Conservation (phyloP, 257 asterid genomes). For the Salvia rosmarinus region DNA sequence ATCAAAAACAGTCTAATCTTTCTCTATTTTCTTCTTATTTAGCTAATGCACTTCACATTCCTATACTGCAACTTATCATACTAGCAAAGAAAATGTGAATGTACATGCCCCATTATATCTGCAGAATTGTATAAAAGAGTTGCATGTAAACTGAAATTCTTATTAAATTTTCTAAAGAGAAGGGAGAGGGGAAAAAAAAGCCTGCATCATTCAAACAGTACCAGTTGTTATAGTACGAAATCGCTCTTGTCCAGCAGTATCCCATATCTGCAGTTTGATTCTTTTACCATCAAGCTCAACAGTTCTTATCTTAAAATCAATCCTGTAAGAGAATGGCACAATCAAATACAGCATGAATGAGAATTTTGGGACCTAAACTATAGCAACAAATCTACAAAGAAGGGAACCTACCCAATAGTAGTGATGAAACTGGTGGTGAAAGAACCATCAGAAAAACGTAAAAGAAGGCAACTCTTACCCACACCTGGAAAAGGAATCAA, state of each 20-base stretch:
- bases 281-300: conserved; percentile 74
- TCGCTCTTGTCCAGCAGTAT: conserved; percentile 90
- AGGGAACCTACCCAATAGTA: conserved; percentile 72
- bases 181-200: conserved; percentile 2
- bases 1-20: not conserved
- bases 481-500: conserved; percentile 60
- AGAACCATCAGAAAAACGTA: conserved; percentile 91
- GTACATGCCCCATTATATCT: not conserved
- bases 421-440: conserved; percentile 81
- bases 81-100: not conserved
- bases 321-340: conserved; percentile 42
- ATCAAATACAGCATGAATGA: conserved; percentile 14
- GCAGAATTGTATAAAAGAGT: not conserved
- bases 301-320: conserved; percentile 86
- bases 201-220: conserved; percentile 34
- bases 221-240: conserved; percentile 85
- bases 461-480: conserved; percentile 99
- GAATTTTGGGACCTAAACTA: not conserved
- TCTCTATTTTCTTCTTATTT: conserved; percentile 19
- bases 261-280: conserved; percentile 82
- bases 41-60: not conserved
- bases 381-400: conserved; percentile 16
- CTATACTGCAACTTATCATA: not conserved
- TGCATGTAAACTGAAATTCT: not conserved
- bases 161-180: conserved; percentile 5